Conservation (phyloP, 139 green algal genomes). For the Edaphochlamys debaryana region DNA sequence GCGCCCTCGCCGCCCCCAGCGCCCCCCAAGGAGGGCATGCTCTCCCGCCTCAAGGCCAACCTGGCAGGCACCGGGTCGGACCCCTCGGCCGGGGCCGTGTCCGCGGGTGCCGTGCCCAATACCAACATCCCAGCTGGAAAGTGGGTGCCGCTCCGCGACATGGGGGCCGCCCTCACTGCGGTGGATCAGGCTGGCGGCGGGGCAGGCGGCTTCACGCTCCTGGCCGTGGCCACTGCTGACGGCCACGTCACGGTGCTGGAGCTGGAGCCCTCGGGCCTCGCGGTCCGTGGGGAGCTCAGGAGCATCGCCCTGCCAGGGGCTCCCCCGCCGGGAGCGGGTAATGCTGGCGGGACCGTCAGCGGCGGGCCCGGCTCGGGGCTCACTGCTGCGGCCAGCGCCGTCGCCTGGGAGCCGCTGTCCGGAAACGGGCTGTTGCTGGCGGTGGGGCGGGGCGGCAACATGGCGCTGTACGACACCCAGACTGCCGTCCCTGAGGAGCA, state of each 20-base stretch:
- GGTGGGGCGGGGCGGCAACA: background rate
- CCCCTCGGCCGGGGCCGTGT: too few relatives aligned
- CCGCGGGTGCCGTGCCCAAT: too few relatives aligned
- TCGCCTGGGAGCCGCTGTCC: constrained; percentile 29
- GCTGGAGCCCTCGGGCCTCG: constrained; percentile 1
- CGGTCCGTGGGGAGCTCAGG: background rate
- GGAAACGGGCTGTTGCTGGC: constrained; percentile 30
- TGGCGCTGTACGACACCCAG: constrained; percentile 30
- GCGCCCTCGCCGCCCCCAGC: background rate
- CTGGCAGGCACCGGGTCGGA: background rate
- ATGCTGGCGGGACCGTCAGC: background rate
- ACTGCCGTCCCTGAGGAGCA: background rate
- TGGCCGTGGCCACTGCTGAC: constrained; percentile 7
- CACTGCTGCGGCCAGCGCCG: background rate
- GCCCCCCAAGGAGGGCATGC: background rate
- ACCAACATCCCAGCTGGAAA: too few relatives aligned
- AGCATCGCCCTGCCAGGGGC: background rate
- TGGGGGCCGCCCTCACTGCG: background rate
- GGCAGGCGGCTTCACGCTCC: background rate
- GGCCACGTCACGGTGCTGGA: background rate
- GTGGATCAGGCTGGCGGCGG: constrained; percentile 12
- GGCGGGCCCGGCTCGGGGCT: background rate
- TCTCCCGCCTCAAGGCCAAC: background rate
- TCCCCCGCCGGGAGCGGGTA: too few relatives aligned
- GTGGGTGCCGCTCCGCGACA: background rate